phyloP scores from a whole-genome alignment of 495 filamentous ascomycete species.

The Trichoderma gamsii region DNA sequence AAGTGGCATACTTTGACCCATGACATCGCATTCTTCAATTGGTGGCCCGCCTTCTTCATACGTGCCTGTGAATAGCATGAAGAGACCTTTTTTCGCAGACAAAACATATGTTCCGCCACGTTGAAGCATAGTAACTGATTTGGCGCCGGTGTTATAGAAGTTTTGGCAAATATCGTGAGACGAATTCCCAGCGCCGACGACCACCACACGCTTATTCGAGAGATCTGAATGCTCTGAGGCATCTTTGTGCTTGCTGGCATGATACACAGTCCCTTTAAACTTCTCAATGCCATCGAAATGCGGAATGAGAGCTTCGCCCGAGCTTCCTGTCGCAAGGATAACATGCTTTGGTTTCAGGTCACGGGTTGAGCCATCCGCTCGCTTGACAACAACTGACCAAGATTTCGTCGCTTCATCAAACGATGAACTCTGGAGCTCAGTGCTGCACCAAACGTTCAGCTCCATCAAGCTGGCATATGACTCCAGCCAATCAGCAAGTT shows the following conservation, averaged over 20 bases:
- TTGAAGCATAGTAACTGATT: slow-evolving; percentile 57
- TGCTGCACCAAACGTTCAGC: slow-evolving; percentile 59
- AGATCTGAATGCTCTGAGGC: slow-evolving; percentile 22
- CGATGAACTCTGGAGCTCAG: slow-evolving; percentile 39
- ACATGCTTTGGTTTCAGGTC: slow-evolving; percentile 49
- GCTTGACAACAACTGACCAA: slow-evolving; percentile 43
- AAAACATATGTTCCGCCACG: slow-evolving; percentile 55
- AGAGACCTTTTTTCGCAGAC: slow-evolving; percentile 42
- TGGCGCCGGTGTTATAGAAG: slow-evolving; percentile 55
- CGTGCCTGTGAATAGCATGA: slow-evolving; percentile 44
- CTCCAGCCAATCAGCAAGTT: slow-evolving; percentile 67
- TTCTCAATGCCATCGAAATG: slow-evolving; percentile 46
- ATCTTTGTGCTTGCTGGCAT: slow-evolving; percentile 50
- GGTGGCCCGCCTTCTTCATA: slow-evolving; percentile 49
- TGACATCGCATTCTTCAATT: slow-evolving; percentile 50
- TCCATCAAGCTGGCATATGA: slow-evolving; percentile 58
- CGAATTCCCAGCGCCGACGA: slow-evolving; percentile 59
- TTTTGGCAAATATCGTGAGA: slow-evolving; percentile 64
- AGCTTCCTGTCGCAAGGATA: slow-evolving; percentile 60
- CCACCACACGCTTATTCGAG: slow-evolving; percentile 26
- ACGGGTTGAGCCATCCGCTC: slow-evolving; percentile 38
- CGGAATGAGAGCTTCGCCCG: slow-evolving; percentile 58
- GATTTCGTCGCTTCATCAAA: slow-evolving; percentile 43
- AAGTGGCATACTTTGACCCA: slow-evolving; percentile 42
- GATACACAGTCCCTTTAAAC: slow-evolving; percentile 37